A percentile compares a stretch with the other conserved stretches of the same genome.
These are phyloP conservation scores for Mangifera indica DNA, from an alignment of 345 rosid species.

Conservation along the genomic window DNA sequence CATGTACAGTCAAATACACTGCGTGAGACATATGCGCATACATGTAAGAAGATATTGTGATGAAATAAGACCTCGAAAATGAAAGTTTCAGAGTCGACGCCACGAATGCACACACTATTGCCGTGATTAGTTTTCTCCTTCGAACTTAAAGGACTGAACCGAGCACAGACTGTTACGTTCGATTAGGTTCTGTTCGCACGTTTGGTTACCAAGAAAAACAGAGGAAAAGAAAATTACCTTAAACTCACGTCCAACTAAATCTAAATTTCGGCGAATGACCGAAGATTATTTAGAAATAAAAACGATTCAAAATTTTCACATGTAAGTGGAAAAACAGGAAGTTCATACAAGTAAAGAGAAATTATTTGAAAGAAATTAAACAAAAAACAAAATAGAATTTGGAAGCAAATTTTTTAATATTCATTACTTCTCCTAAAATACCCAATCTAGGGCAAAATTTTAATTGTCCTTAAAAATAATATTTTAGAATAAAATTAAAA, in stretches of 20 bases:
- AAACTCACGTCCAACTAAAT: not conserved
- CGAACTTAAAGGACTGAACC: conserved; percentile 74
- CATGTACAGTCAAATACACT: no score
- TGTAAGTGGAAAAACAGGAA: not conserved
- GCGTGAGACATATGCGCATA: not conserved
- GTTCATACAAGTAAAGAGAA: not conserved
- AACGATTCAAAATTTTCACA: not conserved
- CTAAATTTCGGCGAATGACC: not conserved
- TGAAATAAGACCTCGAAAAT: conserved; percentile 49
- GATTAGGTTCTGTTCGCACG: not conserved
- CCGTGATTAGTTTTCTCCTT: conserved; percentile 56
- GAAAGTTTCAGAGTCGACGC: conserved; percentile 56
- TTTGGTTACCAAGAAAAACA: conserved; percentile 9
- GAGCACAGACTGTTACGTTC: conserved; percentile 64
- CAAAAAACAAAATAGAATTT: not conserved
- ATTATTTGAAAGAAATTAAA: not conserved
- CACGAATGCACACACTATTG: conserved; percentile 48
- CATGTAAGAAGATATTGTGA: not conserved
- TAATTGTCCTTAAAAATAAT: no score
- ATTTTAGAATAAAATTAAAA: no score
- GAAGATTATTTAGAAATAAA: not conserved
- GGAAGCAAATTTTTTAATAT: not conserved
- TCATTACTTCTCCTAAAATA: not conserved
- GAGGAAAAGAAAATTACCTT: not conserved
- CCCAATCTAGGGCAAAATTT: no score